Evolutionary conservation across 768 basidiomycete species (phyloP).

Genomic region (Fomitopsis pulvina): DNA sequence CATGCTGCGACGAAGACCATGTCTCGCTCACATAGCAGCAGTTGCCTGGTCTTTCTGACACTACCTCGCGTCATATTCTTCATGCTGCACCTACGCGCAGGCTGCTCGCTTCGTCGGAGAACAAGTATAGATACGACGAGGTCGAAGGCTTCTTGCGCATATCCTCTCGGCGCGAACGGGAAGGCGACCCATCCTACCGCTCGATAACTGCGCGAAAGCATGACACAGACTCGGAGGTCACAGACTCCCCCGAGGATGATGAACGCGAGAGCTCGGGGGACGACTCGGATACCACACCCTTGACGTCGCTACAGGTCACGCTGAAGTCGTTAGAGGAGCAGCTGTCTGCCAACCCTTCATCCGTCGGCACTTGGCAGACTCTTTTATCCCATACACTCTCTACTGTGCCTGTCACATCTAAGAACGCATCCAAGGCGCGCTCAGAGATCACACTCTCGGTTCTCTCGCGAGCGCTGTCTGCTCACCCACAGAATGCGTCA

Average conservation of each 20-base stretch:
- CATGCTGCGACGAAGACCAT: conserved; percentile 1
- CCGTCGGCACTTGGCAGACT: conserved; percentile 53
- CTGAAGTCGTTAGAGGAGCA: conserved; percentile 52
- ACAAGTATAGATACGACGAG: conserved; percentile 48
- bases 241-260: conserved; percentile 26
- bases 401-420: conserved; percentile 53
- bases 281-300: conserved; percentile 18
- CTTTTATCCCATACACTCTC: conserved; percentile 59
- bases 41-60: conserved; percentile 52
- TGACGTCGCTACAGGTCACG: conserved; percentile 46
- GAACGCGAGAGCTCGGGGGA: conserved; percentile 14
- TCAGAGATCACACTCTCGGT: conserved; percentile 68
- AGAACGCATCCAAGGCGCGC: conserved; percentile 61
- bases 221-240: conserved; percentile 28
- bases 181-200: conserved; percentile 39
- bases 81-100: conserved; percentile 44
- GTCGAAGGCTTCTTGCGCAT: conserved; percentile 62
- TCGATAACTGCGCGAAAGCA: conserved; percentile 34
- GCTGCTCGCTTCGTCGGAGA: conserved; percentile 30
- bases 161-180: conserved; percentile 32
- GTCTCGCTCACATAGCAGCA: conserved; percentile 12
- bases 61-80: conserved; percentile 47
- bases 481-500: conserved; percentile 41
- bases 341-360: conserved; percentile 44
- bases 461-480: conserved; percentile 54